Percentiles rank a stretch among this genome's conserved stretches.
Evolutionary conservation across 2,329 filamentous ascomycete species (phyloP).

Genomic region (Tolypocladium ovalisporum): DNA sequence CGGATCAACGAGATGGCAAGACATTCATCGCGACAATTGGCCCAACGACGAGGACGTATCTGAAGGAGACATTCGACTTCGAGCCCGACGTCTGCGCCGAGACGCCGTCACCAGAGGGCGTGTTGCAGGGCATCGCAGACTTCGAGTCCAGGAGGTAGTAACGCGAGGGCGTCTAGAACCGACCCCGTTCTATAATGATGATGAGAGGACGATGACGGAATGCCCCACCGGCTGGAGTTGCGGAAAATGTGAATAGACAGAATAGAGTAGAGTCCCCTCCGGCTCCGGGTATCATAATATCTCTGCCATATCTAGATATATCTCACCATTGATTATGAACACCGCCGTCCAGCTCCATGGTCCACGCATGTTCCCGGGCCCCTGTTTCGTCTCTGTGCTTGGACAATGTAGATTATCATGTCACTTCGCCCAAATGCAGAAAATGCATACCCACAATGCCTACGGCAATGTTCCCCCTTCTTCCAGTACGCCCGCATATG

Average conservation of each 20-base stretch:
- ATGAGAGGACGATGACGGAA: background rate
- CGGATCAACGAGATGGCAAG: constrained; percentile 20
- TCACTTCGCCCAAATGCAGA: background rate
- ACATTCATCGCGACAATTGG: constrained; percentile 80
- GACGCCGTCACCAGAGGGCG: constrained; percentile 70
- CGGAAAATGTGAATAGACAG: background rate
- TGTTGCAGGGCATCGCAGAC: constrained; percentile 54
- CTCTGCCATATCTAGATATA: background rate
- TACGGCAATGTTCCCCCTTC: no score
- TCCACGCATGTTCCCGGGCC: background rate
- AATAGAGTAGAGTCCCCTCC: background rate
- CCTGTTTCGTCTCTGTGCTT: background rate
- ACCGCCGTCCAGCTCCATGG: background rate
- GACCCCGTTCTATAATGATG: background rate
- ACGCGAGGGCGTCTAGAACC: background rate
- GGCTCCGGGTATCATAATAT: background rate
- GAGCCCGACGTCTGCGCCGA: constrained; percentile 71
- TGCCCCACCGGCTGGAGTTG: no score
- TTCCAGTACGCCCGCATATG: background rate
- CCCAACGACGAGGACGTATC: constrained; percentile 74
- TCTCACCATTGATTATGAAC: background rate
- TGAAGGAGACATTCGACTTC: constrained; percentile 53
- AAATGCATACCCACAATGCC: background rate
- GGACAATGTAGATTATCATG: background rate
- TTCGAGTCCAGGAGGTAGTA: background rate